Evolutionary conservation across 768 basidiomycete species (phyloP), one percentile per base, ranked within the genome.

Genomic region (Pisolithus sp.): DNA sequence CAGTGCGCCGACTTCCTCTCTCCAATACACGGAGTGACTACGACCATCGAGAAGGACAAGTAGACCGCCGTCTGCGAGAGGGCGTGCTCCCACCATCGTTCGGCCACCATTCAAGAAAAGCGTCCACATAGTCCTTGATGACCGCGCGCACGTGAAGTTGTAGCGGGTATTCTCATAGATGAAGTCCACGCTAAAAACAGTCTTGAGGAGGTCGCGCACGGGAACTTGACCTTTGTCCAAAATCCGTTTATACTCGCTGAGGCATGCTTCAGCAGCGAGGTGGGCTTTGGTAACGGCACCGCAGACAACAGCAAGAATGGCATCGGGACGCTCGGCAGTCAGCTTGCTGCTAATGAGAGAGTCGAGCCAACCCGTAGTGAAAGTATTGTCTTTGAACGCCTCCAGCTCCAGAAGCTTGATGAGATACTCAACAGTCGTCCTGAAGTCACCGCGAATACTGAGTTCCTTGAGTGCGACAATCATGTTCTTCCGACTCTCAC

Each of bases 221-320:
- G 96, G 96, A 24, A 95, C 94, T 70, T 99, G 95, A 59, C 96
- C 96, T 70, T 99, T 99, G 70, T 98, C 93, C 54, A 99, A 80
- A 60, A 95, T 82, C 30, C 92, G 85, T 71, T 89, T 92, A 79
- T 97, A 99, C 68, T 95, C 93, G 48, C 78, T 76, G 77, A 90
- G 86, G 68, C 93, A 96, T 12, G 82, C 86, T 53, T 94, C 89
- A 12, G 89, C 88, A 9, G 87, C 85, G 30, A 98, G 77, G 66
- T 94, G 85, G 5, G 95, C 93, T 71, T 97, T 99, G 46, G 93
- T 85, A 49, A 95, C 92, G 10, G 94, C 93, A 59, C 96, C 96
- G 57, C 93, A 97, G 47, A 98, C 83, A 46, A 99, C 93, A 15
- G 96, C 93, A 48, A 98, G 80, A 18, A 85, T 92, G 8, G 82